phyloP scores from a whole-genome alignment of 129 eudicot genomes.

The Apium graveolens region DNA sequence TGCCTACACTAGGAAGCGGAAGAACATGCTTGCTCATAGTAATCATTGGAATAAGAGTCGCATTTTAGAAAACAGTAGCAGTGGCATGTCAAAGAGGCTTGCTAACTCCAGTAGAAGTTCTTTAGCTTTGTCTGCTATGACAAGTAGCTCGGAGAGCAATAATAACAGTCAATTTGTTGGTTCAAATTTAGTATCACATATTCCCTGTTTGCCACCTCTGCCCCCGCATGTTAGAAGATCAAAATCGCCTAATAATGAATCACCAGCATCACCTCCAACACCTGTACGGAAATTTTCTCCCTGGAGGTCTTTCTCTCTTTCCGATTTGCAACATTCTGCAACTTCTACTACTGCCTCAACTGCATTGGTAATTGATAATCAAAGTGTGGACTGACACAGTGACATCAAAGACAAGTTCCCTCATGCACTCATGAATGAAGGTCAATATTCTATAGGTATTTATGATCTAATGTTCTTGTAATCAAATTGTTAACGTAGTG shows the following conservation, averaged over 20 bases:
- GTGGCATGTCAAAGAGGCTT: constrained; percentile 53
- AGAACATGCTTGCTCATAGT: constrained; percentile 70
- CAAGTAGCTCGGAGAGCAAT: constrained; percentile 30
- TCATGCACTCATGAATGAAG: constrained; percentile 19
- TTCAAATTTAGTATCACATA: constrained; percentile 31
- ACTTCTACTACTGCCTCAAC: constrained; percentile 25
- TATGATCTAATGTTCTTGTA: constrained; percentile 6
- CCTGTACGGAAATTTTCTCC: constrained; percentile 38
- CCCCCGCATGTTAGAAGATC: constrained; percentile 40
- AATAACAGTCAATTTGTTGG: constrained; percentile 24
- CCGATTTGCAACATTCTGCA: constrained; percentile 58
- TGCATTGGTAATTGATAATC: constrained; percentile 24
- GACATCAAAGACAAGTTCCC: constrained; percentile 16
- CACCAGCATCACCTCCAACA: constrained; percentile 31
- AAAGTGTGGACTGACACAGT: constrained; percentile 14
- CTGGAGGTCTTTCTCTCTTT: constrained; percentile 73
- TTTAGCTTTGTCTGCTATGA: constrained; percentile 26
- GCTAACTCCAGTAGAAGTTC: constrained; percentile 38
- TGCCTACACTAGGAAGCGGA: constrained; percentile 79
- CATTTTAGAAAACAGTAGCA: constrained; percentile 16
- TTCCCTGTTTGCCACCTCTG: constrained; percentile 44
- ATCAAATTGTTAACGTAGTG: neutral
- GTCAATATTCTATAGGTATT: constrained; percentile 19
- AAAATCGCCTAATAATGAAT: constrained; percentile 19
- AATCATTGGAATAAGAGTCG: constrained; percentile 39